Evolutionary conservation across 495 filamentous ascomycete species (phyloP), one percentile per base, ranked within the genome.

Genomic region (Parathielavia hyrcaniae): DNA sequence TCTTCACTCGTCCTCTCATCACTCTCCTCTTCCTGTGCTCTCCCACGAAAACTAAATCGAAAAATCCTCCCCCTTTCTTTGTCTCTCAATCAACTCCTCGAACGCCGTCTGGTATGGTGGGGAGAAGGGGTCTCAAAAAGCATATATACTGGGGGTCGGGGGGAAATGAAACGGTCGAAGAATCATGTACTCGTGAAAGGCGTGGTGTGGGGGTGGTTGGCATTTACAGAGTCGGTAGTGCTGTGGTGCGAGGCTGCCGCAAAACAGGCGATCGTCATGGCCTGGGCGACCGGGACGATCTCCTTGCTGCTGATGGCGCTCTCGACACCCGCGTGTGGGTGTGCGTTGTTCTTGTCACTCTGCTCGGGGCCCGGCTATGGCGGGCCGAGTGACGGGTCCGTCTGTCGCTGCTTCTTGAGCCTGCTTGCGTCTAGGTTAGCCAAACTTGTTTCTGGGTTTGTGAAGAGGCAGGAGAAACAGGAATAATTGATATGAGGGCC

Each of bases 371-470:
- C 35, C 65, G 55, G 51, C 61, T 68, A 19, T 56, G 55, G 5
- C 63, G 50, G 30, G 50, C 53, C 38, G 65, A 49, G 26, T 66
- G 67, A 13, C 64, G 62, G 38, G 67, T 71, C 23, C 69, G 63
- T 50, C 67, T 58, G 53, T 68, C 65, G 50, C 61, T 65, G 53
- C 69, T 71, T n/a, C 64, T 47, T 50, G 77, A 79, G 59, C 77
- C 78, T 79, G 55, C 20, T 50, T 10, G 14, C 5, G 13, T 14
- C 20, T 7, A 26, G 47, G 57, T 69, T 57, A 70, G 64, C 50
- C 10, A 53, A 41, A 35, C 61, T 55, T n/a, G 59, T 54, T 8
- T 44, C 44, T 14, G 17, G 23, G 13, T 30, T 9, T 26, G n/a
- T 13, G 47, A 9, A 0, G 17, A 36, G 13, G 26, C 19, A 11